These are phyloP conservation scores for Pelagophyceae sp. DNA, from an alignment of 352 stramenopile species.

Conservation along the genomic window DNA sequence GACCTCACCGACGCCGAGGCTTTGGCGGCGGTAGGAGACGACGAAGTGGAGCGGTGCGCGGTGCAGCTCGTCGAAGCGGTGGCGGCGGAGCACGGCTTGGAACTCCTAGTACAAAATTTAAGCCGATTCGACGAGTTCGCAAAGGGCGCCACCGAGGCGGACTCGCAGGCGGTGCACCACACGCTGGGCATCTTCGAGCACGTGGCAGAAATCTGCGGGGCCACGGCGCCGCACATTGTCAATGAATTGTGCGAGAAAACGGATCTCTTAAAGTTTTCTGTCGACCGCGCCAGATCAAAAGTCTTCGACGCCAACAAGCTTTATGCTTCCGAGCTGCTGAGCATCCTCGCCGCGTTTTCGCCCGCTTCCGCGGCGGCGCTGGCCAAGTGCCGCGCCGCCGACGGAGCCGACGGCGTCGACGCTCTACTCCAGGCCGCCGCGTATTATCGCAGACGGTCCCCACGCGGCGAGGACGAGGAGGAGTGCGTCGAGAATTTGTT, in stretches of 20 bases:
- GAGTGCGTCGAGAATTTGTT: conserved; percentile 86
- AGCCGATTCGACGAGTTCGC: conserved; percentile 36
- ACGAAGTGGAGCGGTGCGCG: conserved; percentile 38
- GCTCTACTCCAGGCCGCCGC: conserved; percentile 72
- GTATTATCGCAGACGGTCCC: conserved; percentile 70
- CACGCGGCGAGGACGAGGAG: conserved; percentile 61
- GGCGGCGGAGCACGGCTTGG: conserved; percentile 55
- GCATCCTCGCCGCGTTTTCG: conserved; percentile 48
- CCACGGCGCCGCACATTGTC: conserved; percentile 40
- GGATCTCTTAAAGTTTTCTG: conserved; percentile 29
- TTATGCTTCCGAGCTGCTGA: conserved; percentile 67
- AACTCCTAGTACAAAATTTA: conserved; percentile 43
- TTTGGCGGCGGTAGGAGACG: conserved; percentile 24
- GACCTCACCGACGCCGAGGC: conserved; percentile 64
- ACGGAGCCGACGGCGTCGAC: conserved; percentile 68
- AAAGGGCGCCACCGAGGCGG: conserved; percentile 48
- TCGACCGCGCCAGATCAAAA: conserved; percentile 43
- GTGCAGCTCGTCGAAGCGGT: conserved; percentile 35
- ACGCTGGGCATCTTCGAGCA: conserved; percentile 44
- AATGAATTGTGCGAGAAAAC: conserved; percentile 38
- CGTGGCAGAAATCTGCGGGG: neutral
- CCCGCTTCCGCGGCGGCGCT: neutral
- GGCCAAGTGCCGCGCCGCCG: neutral
- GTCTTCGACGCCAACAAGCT: conserved; percentile 65
- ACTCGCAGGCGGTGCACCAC: conserved; percentile 58